Percentiles rank a stretch among this genome's conserved stretches.
These are phyloP conservation scores for Lecanosticta acicola DNA, from an alignment of 2,329 filamentous ascomycete species.

Conservation along the genomic window DNA sequence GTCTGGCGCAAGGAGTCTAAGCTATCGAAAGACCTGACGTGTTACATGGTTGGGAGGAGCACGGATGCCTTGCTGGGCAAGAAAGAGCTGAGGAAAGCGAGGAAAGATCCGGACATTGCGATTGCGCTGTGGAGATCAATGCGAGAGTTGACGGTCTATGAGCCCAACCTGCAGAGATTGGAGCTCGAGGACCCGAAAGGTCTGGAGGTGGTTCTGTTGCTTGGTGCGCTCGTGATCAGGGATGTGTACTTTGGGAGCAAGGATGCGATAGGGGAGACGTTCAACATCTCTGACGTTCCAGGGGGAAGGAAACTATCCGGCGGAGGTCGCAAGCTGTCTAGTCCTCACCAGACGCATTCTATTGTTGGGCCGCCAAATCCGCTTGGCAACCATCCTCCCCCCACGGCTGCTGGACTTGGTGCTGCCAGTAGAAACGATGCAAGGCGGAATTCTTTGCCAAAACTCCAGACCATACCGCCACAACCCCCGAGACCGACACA, in stretches of 20 bases:
- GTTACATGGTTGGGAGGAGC: constrained; percentile 75
- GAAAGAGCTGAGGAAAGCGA: constrained; percentile 54
- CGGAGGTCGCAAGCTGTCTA: constrained; percentile 23
- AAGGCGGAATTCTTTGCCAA: constrained; percentile 25
- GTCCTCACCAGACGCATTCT: constrained; percentile 20
- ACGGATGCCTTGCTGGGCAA: constrained; percentile 60
- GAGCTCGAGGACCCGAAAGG: constrained; percentile 94
- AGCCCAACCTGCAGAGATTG: constrained; percentile 83
- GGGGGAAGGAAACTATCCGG: constrained; percentile 24
- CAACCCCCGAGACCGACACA: constrained; percentile 12
- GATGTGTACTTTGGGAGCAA: constrained; percentile 52
- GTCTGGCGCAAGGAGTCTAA: constrained; percentile 86
- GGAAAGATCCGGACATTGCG: constrained; percentile 80
- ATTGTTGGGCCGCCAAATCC: constrained; percentile 17
- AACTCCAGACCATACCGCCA: constrained; percentile 25
- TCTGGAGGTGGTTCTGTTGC: constrained; percentile 71
- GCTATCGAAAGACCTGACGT: constrained; percentile 80
- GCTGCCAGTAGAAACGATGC: constrained; percentile 12
- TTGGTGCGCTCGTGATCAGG: constrained; percentile 55
- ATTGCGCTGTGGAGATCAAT: constrained; percentile 77
- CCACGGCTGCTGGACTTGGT: constrained; percentile 2
- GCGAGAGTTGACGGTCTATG: constrained; percentile 80
- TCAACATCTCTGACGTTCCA: constrained; percentile 60
- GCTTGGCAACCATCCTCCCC: constrained; percentile 17
- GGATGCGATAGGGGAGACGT: constrained; percentile 63